Conservation (phyloP, 176 grass and related monocot genomes). For the Cymbopogon citratus region DNA sequence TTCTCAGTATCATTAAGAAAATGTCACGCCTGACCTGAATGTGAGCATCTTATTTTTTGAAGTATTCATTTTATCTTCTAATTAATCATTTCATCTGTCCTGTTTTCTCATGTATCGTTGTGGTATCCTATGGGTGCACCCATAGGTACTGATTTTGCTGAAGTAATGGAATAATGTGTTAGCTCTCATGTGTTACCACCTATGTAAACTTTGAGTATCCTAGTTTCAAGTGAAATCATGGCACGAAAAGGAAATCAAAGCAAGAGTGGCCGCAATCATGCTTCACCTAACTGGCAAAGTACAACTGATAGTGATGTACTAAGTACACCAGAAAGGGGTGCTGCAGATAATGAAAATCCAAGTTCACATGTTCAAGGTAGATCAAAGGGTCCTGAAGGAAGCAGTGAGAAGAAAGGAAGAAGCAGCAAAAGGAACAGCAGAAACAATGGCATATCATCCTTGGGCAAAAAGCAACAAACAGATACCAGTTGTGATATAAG, state of each 20-base stretch:
- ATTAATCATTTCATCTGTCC: background rate
- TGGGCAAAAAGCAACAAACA: constrained; percentile 29
- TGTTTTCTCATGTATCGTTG: constrained; percentile 17
- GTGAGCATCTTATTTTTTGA: background rate
- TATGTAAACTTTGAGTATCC: constrained; percentile 1
- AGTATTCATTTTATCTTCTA: background rate
- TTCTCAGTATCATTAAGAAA: background rate
- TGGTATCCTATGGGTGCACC: constrained; percentile 15
- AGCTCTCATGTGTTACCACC: background rate
- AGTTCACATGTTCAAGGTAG: constrained; percentile 32
- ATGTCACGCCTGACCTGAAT: background rate
- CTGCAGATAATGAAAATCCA: constrained; percentile 20
- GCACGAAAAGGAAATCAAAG: constrained; percentile 79
- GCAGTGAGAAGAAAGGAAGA: constrained; percentile 37
- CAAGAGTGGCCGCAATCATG: constrained; percentile 48
- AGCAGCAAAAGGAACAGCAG: constrained; percentile 41
- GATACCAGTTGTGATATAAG: constrained; percentile 25
- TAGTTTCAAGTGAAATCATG: constrained; percentile 46
- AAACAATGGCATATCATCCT: constrained; percentile 16
- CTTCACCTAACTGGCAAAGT: constrained; percentile 42
- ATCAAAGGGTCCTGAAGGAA: constrained; percentile 36
- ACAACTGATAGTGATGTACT: constrained; percentile 43
- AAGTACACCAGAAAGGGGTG: constrained; percentile 47
- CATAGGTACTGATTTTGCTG: constrained; percentile 28
- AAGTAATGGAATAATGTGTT: constrained; percentile 12